Evolutionary conservation across 2,329 filamentous ascomycete species (phyloP), one percentile per base, ranked within the genome.

Genomic region (Colletotrichum viniferum): DNA sequence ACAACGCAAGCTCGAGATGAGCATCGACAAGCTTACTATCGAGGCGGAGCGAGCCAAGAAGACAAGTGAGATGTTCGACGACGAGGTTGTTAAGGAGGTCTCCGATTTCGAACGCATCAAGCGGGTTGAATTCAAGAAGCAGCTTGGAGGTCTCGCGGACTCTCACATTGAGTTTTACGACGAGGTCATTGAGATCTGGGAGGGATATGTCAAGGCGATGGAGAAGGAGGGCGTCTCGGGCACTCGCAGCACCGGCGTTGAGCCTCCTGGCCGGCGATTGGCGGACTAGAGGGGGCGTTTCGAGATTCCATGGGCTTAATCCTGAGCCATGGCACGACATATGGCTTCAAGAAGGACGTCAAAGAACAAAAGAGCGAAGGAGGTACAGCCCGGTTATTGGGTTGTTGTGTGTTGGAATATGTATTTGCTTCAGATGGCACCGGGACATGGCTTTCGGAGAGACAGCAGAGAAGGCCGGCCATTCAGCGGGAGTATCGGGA

Each of bases 81-180:
- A 98, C 82, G 96, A 98, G 85, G 96, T 98, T 2, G 94, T 98
- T 58, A 94, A 95, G 81, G 97, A 99, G 84, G 95, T 98, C 1
- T 90, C 91, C 24, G 96, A 98, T 82, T 99, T 99, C 85, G 97
- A 99, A 86, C 91, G 96, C 72, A 98, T 98, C 88, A 99, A 99
- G 88, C 92, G 95, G 52, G 89, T 95, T 56, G 96, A 99, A 88
- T 97, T 99, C 85, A 95, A 95, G 83, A 91, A 94, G 78, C 96
- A 97, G 79, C 89, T 99, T 65, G 95, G 95, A 4, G 92, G 92
- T 4, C 85, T 99, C 64, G 95, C 96, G 0, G 94, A 96, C 81
- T 92, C 95, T 21, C 95, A 99, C 83, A 92, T 98, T 55, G 91
- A 92, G 13, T 98, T 98, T 84, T 99, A 98, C 83, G 92, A 92